Percentiles rank a stretch among this genome's conserved stretches.
Conservation (phyloP, 208 protist genomes). For the Trypanosoma cruzi region DNA sequence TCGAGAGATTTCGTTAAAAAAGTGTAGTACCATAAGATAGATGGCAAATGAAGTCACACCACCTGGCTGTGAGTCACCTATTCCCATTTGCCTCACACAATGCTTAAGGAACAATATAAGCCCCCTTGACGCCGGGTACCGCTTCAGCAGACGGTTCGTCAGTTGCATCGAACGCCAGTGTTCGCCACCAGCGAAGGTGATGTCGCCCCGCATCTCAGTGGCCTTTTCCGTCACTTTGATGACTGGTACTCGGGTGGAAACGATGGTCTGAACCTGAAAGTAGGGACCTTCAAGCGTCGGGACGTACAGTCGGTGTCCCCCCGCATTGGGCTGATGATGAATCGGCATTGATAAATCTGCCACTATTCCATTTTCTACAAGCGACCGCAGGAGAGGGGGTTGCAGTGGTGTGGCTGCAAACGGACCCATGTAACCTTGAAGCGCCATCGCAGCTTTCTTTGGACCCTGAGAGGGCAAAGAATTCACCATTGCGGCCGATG, state of each 20-base stretch:
- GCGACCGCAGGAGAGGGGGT: not conserved
- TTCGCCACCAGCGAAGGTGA: constrained; percentile 88
- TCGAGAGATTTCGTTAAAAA: constrained; percentile 68
- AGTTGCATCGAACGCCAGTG: constrained; percentile 88
- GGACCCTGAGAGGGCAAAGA: constrained; percentile 6
- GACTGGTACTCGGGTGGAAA: constrained; percentile 78
- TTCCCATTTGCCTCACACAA: constrained; percentile 60
- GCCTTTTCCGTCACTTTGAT: constrained; percentile 79
- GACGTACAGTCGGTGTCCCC: constrained; percentile 35
- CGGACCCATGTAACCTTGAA: constrained; percentile 14
- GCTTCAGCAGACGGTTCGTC: constrained; percentile 55
- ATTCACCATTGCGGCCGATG: constrained; percentile 10
- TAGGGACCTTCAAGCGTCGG: constrained; percentile 63
- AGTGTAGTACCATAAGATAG: constrained; percentile 86
- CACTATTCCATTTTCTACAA: not conserved
- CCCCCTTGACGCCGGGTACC: constrained; percentile 58
- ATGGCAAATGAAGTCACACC: constrained; percentile 85
- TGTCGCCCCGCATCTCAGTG: constrained; percentile 71
- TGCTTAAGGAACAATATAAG: constrained; percentile 88
- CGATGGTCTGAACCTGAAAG: constrained; percentile 77
- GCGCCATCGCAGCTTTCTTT: constrained; percentile 10
- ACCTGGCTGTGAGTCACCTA: constrained; percentile 71
- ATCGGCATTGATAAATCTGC: not conserved
- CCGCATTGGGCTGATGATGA: not conserved
- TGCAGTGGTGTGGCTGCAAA: not conserved